Base-by-base conservation (phyloP, 2,329 filamentous ascomycete species). In the Trichoderma asperellum region DNA sequence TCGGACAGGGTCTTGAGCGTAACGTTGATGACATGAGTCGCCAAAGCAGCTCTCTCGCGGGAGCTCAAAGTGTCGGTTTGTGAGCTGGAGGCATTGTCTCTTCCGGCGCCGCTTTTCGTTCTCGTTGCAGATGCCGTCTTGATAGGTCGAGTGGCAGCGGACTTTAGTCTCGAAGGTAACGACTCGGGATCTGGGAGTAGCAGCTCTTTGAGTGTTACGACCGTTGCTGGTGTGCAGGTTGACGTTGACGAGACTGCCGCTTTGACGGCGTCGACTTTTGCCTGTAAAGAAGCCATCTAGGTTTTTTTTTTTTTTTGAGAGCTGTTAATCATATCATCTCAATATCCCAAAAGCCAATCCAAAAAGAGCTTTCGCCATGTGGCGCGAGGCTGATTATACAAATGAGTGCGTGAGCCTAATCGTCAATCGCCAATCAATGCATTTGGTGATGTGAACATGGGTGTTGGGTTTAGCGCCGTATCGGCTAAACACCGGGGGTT, bases 1-100 rank as follows among this genome's bases (percentile, higher is more conserved):
- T 92, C 89, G n/a, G 85, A 85, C 4, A 95, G 83, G 11, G 86
- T 84, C 75, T 92, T 93, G 49, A 94, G 83, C 1, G 89, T 85
- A 7, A 83, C 82, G 76, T 94, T 95, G 74, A 93, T 88, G 43
- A 93, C 83, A 71, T 93, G 87, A 0, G 91, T 93, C 14, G 92
- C 91, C 43, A 94, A 80, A 56, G 87, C 83, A 62, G 88, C 89
- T 77, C 86, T 88, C 69, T 93, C 90, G 73, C 79, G 83, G 73
- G 73, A 66, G 27, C 71, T 78, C 72, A 74, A 75, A 72, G 70
- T 76, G 73, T 73, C 78, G 32, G 71, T 76, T 76, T 64, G 61
- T 18, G 69, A 49, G 43, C 64, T 3, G 16, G 68, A 49, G 43
- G 57, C n/a, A 10, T 73, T 68, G 63, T 74, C 73, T 21, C 72